Conservation (phyloP, 208 protist species). For the Leptomonas pyrrhocoris region DNA sequence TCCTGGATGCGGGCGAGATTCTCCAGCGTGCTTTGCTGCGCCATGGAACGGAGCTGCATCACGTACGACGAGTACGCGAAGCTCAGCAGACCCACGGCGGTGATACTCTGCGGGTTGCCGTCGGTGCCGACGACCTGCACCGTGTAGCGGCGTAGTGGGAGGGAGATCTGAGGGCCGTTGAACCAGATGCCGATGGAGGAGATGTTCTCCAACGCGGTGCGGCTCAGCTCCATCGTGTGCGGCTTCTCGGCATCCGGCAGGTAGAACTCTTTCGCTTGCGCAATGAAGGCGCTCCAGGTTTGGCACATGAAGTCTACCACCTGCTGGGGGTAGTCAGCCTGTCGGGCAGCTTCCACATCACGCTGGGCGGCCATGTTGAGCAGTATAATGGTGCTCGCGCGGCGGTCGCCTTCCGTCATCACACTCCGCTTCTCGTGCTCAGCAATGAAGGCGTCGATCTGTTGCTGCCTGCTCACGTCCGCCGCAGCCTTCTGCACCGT, state of each 20-base stretch:
- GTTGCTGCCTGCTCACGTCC: slow-evolving; percentile 22
- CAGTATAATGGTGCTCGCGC: slow-evolving; percentile 50
- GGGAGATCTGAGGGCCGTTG: slow-evolving; percentile 52
- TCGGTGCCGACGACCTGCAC: slow-evolving; percentile 45
- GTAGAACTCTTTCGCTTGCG: slow-evolving; percentile 53
- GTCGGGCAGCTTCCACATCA: slow-evolving; percentile 28
- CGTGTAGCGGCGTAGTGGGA: slow-evolving; percentile 69
- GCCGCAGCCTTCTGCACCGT: slow-evolving; percentile 36
- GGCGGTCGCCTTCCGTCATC: slow-evolving; percentile 37
- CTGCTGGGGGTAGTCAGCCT: slow-evolving; percentile 28
- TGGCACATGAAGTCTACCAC: slow-evolving; percentile 58
- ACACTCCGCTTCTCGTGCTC: slow-evolving; percentile 29
- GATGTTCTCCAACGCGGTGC: slow-evolving; percentile 66
- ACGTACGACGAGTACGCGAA: slow-evolving; percentile 85
- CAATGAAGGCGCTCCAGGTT: slow-evolving; percentile 62
- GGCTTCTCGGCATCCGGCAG: slow-evolving; percentile 18
- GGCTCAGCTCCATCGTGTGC: slow-evolving; percentile 29
- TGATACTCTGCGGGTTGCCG: slow-evolving; percentile 43
- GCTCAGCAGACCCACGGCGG: slow-evolving; percentile 61
- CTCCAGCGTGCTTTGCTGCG: slow-evolving; percentile 51
- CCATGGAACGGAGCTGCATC: slow-evolving; percentile 52
- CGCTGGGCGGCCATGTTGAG: slow-evolving; percentile 50
- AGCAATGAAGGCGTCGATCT: slow-evolving; percentile 53
- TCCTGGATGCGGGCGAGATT: slow-evolving; percentile 53
- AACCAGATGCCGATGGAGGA: slow-evolving; percentile 81